A percentile compares a stretch with the other conserved stretches of the same genome.
phyloP scores from a whole-genome alignment of 2,329 filamentous ascomycete genomes.

The Trichoderma simmonsii region DNA sequence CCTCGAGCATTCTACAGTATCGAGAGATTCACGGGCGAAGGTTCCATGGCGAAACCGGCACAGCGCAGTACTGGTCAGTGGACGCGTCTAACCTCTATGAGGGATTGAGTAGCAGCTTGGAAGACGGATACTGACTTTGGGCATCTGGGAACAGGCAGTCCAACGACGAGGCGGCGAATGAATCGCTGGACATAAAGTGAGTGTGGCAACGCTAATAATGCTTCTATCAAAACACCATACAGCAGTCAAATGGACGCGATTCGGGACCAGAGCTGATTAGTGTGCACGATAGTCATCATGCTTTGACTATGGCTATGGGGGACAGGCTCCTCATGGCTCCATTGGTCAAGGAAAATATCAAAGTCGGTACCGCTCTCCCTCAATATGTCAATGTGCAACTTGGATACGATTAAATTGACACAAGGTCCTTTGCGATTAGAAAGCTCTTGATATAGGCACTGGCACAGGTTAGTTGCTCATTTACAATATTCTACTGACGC shows the following conservation, averaged over 20 bases:
- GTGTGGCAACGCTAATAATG: background rate
- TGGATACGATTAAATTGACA: background rate
- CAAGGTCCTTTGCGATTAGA: constrained; percentile 17
- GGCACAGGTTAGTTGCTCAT: constrained; percentile 21
- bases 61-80: constrained; percentile 12
- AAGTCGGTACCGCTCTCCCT: background rate
- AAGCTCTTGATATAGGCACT: constrained; percentile 30
- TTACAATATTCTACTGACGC: background rate
- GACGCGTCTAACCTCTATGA: background rate
- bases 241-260: background rate
- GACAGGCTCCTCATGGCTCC: constrained; percentile 27
- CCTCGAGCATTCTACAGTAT: constrained; percentile 34
- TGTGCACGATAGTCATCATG: constrained; percentile 19
- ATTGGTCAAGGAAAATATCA: constrained; percentile 15
- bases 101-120: background rate
- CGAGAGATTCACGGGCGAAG: constrained; percentile 32
- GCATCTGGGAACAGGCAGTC: background rate
- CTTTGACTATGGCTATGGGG: constrained; percentile 28
- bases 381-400: background rate
- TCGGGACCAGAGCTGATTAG: background rate
- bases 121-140: background rate
- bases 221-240: background rate
- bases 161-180: constrained; percentile 27
- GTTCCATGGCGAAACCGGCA: constrained; percentile 25
- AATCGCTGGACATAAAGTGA: constrained; percentile 21